These are phyloP conservation scores for Candida tallmaniae DNA, from an alignment of 805 yeast genomes.

Conservation along the genomic window DNA sequence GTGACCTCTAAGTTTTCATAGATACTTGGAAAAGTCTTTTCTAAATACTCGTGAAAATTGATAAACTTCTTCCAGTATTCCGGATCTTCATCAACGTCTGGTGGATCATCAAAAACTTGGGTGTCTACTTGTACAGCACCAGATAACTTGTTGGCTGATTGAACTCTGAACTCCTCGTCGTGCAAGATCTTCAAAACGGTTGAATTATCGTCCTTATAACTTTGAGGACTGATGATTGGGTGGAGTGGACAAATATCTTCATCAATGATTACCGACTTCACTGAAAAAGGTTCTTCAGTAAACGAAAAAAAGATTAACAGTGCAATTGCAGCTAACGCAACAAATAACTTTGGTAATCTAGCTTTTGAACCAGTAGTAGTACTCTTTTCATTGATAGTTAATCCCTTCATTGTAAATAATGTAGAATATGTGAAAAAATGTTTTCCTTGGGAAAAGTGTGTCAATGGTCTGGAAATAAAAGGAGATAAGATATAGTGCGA, in stretches of 20 bases:
- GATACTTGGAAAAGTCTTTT: slow-evolving; percentile 50
- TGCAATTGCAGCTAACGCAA: no score
- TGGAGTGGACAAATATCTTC: slow-evolving; percentile 19
- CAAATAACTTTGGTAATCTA: no score
- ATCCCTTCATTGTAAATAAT: no score
- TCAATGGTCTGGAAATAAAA: no score
- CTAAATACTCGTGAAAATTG: slow-evolving; percentile 50
- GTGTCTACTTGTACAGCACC: slow-evolving; percentile 67
- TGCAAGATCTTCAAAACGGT: slow-evolving; percentile 25
- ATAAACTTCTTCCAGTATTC: slow-evolving; percentile 40
- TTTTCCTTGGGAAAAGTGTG: no score
- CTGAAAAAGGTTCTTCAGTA: no score
- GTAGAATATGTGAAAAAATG: no score
- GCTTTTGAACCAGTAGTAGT: no score
- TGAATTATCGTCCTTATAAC: slow-evolving; percentile 28
- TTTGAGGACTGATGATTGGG: slow-evolving; percentile 18
- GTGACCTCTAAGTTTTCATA: slow-evolving; percentile 46
- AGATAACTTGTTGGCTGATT: slow-evolving; percentile 41
- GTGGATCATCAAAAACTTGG: slow-evolving; percentile 50
- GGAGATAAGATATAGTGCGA: no score
- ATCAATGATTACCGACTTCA: no score
- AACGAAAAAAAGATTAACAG: no score
- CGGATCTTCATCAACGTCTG: slow-evolving; percentile 48
- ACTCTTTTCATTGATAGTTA: no score
- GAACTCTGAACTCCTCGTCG: slow-evolving; percentile 20